Percentiles rank a stretch among this genome's conserved stretches.
phyloP scores from a whole-genome alignment of 768 basidiomycete species.

The Megacollybia marginata region DNA sequence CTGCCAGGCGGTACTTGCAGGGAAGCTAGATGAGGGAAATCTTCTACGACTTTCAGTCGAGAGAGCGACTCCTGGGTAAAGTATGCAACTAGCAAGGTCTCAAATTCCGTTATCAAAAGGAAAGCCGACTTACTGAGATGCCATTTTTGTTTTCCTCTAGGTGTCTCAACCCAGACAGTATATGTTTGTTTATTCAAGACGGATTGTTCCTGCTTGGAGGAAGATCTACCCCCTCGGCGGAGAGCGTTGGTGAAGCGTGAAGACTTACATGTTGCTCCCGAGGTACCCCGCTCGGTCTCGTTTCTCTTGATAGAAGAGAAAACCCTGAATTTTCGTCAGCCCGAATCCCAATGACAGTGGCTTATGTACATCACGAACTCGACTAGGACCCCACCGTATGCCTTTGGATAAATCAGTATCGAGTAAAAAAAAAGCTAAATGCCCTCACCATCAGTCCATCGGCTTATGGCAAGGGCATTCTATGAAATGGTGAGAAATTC shows the following conservation, averaged over 20 bases:
- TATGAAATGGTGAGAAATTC: no score
- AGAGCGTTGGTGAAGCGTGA: not conserved
- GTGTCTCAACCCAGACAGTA: slow-evolving; percentile 66
- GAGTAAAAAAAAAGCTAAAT: not conserved
- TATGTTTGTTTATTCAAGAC: slow-evolving; percentile 76
- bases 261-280: slow-evolving; percentile 16
- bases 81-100: slow-evolving; percentile 53
- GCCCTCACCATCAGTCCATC: slow-evolving; percentile 67
- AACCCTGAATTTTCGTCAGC: slow-evolving; percentile 40
- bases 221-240: not conserved
- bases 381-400: slow-evolving; percentile 73
- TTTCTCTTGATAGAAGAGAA: slow-evolving; percentile 76
- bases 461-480: slow-evolving; percentile 51
- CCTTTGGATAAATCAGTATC: slow-evolving; percentile 24
- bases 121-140: slow-evolving; percentile 53
- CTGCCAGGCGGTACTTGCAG: slow-evolving; percentile 19
- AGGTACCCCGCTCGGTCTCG: slow-evolving; percentile 35
- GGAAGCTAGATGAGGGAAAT: slow-evolving; percentile 39
- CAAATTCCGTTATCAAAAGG: not conserved
- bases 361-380: slow-evolving; percentile 60
- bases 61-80: slow-evolving; percentile 68
- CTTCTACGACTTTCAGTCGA: slow-evolving; percentile 53
- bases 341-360: not conserved
- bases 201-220: slow-evolving; percentile 24
- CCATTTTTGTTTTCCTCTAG: slow-evolving; percentile 69